Conservation (phyloP, 163 green algal genomes). For the Prototheca stagnorum region DNA sequence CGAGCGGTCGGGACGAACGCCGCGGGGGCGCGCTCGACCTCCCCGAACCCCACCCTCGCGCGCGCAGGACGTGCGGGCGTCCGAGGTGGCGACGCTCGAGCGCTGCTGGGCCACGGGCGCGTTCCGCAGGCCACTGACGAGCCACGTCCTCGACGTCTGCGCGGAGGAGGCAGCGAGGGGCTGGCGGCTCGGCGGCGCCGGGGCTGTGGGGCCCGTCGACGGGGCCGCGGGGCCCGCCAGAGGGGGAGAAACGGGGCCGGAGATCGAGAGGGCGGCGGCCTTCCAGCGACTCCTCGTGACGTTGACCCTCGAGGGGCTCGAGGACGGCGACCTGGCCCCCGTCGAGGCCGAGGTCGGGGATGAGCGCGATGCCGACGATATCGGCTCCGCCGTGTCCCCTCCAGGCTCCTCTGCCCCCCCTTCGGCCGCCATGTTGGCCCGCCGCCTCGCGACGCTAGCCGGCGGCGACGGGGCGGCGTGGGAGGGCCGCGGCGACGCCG, state of each 20-base stretch:
- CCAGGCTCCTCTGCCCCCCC: no score
- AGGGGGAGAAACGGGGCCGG: background rate
- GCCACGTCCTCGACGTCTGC: conserved; percentile 1
- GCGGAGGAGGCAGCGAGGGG: background rate
- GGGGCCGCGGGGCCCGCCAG: background rate
- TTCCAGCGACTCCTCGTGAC: background rate
- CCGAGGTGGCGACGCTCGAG: conserved; percentile 8
- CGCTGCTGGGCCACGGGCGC: background rate
- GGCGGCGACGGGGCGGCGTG: no score
- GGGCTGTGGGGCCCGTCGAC: background rate
- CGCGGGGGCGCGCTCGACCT: no score
- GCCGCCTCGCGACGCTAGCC: no score
- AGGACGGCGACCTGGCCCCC: background rate
- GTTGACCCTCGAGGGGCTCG: background rate
- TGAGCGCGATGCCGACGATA: background rate
- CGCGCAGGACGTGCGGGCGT: conserved; percentile 7
- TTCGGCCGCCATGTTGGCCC: no score
- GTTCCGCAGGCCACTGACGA: background rate
- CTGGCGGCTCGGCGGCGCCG: background rate
- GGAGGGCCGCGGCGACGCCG: no score
- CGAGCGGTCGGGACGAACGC: no score
- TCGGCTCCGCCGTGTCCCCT: no score
- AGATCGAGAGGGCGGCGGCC: background rate
- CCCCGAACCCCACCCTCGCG: no score
- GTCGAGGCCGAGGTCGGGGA: background rate